These are phyloP conservation scores for Echria macrotheca DNA, from an alignment of 495 filamentous ascomycete genomes.

Conservation along the genomic window DNA sequence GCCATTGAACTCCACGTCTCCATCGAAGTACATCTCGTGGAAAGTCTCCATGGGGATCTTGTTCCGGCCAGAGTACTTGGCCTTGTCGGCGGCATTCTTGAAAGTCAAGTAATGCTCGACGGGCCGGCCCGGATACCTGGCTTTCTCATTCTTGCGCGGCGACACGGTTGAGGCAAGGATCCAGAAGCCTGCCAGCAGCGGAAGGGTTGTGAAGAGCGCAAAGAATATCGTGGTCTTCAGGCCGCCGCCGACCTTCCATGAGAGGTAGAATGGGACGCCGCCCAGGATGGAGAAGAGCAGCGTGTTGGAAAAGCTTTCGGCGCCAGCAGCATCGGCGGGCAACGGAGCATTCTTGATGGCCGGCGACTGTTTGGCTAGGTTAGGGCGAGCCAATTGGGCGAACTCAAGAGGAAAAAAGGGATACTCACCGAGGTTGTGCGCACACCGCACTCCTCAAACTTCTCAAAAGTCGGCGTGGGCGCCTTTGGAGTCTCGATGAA, in stretches of 20 bases:
- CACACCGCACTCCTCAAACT: conserved; percentile 66
- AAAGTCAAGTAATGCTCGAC: conserved; percentile 83
- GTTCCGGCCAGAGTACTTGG: conserved; percentile 68
- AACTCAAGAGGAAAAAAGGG: neutral
- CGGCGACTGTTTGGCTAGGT: conserved; percentile 50
- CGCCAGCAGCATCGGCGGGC: conserved; percentile 68
- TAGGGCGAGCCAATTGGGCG: conserved; percentile 11
- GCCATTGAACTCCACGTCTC: conserved; percentile 80
- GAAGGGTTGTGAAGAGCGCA: conserved; percentile 56
- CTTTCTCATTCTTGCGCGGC: conserved; percentile 76
- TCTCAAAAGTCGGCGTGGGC: conserved; percentile 49
- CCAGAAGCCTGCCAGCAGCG: conserved; percentile 71
- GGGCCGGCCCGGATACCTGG: conserved; percentile 65
- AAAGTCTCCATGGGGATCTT: conserved; percentile 86
- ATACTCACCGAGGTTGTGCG: conserved; percentile 61
- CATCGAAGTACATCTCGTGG: conserved; percentile 85
- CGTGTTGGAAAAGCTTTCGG: conserved; percentile 64
- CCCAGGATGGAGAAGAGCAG: conserved; percentile 53
- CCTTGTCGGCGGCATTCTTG: conserved; percentile 65
- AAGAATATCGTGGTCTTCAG: conserved; percentile 69
- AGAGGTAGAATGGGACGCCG: conserved; percentile 59
- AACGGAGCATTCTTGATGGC: conserved; percentile 77
- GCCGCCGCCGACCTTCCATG: conserved; percentile 65
- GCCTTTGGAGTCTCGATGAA: conserved; percentile 74
- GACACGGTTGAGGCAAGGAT: conserved; percentile 56